These are phyloP conservation scores for Fusarium coffeatum DNA, from an alignment of 2,329 filamentous ascomycete species.

Conservation along the genomic window DNA sequence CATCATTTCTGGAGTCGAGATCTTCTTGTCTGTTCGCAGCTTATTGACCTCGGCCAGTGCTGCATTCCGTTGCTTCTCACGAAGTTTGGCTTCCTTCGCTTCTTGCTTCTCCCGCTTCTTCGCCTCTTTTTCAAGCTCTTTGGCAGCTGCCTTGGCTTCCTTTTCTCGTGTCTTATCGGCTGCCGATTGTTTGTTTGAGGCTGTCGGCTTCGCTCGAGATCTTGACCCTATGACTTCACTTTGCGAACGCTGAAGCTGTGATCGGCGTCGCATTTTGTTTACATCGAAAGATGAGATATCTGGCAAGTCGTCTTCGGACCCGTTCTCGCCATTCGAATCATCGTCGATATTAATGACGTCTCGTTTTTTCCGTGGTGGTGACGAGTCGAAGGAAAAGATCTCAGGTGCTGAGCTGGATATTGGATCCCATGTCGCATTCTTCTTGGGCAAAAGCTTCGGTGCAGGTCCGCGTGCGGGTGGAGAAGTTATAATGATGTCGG, in stretches of 20 bases:
- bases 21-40: conserved; percentile 76
- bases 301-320: conserved; percentile 62
- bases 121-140: conserved; percentile 65
- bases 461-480: conserved; percentile 4
- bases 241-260: conserved; percentile 47
- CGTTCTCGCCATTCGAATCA: conserved; percentile 46
- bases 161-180: conserved; percentile 56
- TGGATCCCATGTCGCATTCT: conserved; percentile 57
- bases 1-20: conserved; percentile 81
- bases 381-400: conserved; percentile 35
- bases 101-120: conserved; percentile 68
- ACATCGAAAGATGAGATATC: conserved; percentile 58
- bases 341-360: conserved; percentile 54
- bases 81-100: conserved; percentile 70
- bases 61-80: conserved; percentile 72
- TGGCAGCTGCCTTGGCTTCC: conserved; percentile 59
- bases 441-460: conserved; percentile 7
- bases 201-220: conserved; percentile 32
- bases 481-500: conserved; percentile 14
- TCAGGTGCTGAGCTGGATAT: conserved; percentile 67
- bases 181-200: conserved; percentile 48
- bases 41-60: conserved; percentile 81
- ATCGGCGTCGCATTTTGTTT: conserved; percentile 43
- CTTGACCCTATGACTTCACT: conserved; percentile 47
- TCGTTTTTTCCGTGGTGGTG: conserved; percentile 20